Evolutionary conservation across 2,329 filamentous ascomycete species (phyloP), one percentile per base, ranked within the genome.

Genomic region (Cladosporium sp.): DNA sequence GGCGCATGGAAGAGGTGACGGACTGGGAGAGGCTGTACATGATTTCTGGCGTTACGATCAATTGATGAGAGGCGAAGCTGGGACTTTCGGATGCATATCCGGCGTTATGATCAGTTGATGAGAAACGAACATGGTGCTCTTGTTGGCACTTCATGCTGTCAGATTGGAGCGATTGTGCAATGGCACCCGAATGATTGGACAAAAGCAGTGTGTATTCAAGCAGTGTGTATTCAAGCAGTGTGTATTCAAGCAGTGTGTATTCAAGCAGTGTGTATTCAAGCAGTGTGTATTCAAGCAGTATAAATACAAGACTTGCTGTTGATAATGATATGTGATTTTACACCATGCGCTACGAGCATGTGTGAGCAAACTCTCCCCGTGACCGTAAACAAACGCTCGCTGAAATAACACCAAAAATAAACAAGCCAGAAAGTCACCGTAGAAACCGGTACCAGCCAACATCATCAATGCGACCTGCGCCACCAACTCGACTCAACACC

Each of bases 21-120:
- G 63, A 65, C 13, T 65, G 63, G 63, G 57, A 65, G 10, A 36
- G 63, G 25, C 57, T 43, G 48, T 65, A 46, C 13, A 65, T 65
- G 63, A 58, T 65, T 21, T 58, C 32, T 57, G 63, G 63, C 10
- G 57, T 65, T 25, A 49, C 56, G 14, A 65, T 65, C 43, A 36
- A 11, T 16, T 65, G 25, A 65, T 5, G n/a, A 23, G 13, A 34
- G 3, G 39, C 8, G 39, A 21, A n/a, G 10, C 3, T 3, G 21
- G 18, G 18, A 32, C 11, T 32, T 6, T 13, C n/a, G n/a, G n/a
- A n/a, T n/a, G n/a, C n/a, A 58, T 65, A 16, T 58, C 32, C 49
- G 63, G 63, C 10, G 57, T 65, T 25, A 49, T 46, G 14, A 65
- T 65, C 43, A 36, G 6, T 16, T 65, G 25, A 65, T 5, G n/a